Evolutionary conservation across 495 filamentous ascomycete species (phyloP).

Genomic region (Umbilicaria muhlenbergii): DNA sequence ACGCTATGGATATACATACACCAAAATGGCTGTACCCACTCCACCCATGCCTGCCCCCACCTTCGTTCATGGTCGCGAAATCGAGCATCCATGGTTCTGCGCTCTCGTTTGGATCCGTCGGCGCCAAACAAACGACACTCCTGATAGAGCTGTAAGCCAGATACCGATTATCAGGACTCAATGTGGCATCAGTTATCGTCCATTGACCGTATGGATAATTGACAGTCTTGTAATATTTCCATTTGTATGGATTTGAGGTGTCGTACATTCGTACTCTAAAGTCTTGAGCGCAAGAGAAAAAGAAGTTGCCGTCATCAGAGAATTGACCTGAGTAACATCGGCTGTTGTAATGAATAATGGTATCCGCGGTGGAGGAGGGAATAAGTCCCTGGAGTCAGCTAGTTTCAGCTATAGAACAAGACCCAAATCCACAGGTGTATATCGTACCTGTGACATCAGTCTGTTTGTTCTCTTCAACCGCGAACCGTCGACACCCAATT

Average conservation of each 20-base stretch:
- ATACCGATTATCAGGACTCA: constrained; percentile 85
- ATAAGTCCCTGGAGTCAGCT: constrained; percentile 35
- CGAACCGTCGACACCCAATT: constrained; percentile 48
- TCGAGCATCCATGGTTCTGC: constrained; percentile 66
- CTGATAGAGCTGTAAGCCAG: constrained; percentile 80
- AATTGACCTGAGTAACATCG: constrained; percentile 93
- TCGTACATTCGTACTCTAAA: constrained; percentile 95
- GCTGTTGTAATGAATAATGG: constrained; percentile 71
- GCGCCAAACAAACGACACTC: constrained; percentile 65
- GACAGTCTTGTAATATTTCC: constrained; percentile 92
- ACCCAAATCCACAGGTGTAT: not conserved
- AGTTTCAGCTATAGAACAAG: constrained; percentile 16
- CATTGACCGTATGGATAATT: constrained; percentile 74
- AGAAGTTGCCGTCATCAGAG: constrained; percentile 93
- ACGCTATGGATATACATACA: constrained; percentile 18
- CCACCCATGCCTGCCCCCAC: constrained; percentile 19
- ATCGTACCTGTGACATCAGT: constrained; percentile 48
- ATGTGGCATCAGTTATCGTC: constrained; percentile 88
- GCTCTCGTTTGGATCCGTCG: constrained; percentile 67
- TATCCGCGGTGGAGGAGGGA: constrained; percentile 65
- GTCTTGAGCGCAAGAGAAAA: constrained; percentile 88
- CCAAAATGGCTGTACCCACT: constrained; percentile 33
- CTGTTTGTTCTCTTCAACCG: constrained; percentile 38
- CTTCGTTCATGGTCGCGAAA: constrained; percentile 37
- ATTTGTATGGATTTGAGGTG: constrained; percentile 86